Base-by-base conservation (phyloP, 2,329 filamentous ascomycete species). In the Pseudocercospora musae region DNA sequence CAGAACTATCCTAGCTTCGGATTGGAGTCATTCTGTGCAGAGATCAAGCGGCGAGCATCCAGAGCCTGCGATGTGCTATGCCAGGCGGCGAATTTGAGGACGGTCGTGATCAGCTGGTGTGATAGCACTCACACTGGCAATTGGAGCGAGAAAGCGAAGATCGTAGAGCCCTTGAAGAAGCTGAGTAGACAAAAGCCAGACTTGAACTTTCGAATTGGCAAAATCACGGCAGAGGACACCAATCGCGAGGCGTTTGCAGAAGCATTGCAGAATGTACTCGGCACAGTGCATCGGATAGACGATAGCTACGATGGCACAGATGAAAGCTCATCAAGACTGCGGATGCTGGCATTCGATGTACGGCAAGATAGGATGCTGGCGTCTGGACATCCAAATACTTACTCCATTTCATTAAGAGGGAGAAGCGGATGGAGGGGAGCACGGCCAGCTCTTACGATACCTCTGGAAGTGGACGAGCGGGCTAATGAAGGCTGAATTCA, bases 1-100 rank as follows among this genome's bases (percentile, higher is more conserved):
- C 69, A 70, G 29, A 68, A 66, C 42, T 75, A 75, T 59, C 74
- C 74, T 0, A 66, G 62, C 13, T 72, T 75, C 33, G 71, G 71
- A 2, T 49, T 74, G 10, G 64, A 69, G 3, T 59, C 54, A 10
- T 74, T 74, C 57, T 74, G 72, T 58, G 62, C 62, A 1, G 73
- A 75, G 55, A 73, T 76, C 23, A 58, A 59, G 13, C 62, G 69
- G 18, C 59, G 74, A 31, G 70, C 70, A 0, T 64, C 65, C 5
- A 59, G 72, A 27, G 69, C 72, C 2, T 73, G 72, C 27, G 66
- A 73, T 21, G 71, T 75, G 5, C 58, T 76, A 20, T 54, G 59
- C 10, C 55, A 66, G 13, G 71, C 72, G 2, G 20, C 40, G 4
- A 54, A 67, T 1, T 59, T 76, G 50, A 66, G 63, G 10, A 62